Evolutionary conservation across 768 basidiomycete species (phyloP).

Genomic region (Phaffia australis): DNA sequence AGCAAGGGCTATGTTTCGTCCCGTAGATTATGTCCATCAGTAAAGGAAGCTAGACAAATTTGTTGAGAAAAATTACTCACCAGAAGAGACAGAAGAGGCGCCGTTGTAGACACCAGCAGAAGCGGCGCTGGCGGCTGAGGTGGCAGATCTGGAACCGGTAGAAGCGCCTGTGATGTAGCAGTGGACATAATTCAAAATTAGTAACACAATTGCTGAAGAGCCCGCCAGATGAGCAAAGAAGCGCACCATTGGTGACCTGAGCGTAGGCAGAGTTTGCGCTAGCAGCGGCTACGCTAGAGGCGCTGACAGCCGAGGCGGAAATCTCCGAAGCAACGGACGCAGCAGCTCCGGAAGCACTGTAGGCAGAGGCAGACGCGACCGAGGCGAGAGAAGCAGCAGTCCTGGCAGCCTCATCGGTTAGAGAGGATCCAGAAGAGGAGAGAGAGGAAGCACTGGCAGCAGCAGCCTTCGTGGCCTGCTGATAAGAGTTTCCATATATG

Average conservation of each 20-base stretch:
- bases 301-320: not conserved
- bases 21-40: too few species aligned
- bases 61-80: not conserved
- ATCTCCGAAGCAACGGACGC: conserved; percentile 49
- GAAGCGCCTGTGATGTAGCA: too few species aligned
- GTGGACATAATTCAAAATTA: too few species aligned
- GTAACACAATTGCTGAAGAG: too few species aligned
- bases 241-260: conserved; percentile 11
- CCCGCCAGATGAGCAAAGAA: too few species aligned
- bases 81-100: not conserved
- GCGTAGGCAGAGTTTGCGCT: not conserved
- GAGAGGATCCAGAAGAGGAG: conserved; percentile 36
- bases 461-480: conserved; percentile 38
- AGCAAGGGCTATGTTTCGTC: too few species aligned
- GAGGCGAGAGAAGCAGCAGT: conserved; percentile 20
- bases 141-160: conserved; percentile 27
- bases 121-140: conserved; percentile 10
- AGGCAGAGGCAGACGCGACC: conserved; percentile 27
- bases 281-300: not conserved
- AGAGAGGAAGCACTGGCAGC: conserved; percentile 31
- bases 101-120: conserved; percentile 6
- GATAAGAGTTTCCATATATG: conserved; percentile 42
- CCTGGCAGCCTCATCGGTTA: conserved; percentile 23
- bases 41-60: too few species aligned
- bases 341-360: conserved; percentile 34